These are phyloP conservation scores for Micromonas commoda DNA, from an alignment of 139 green algal species.

Conservation along the genomic window DNA sequence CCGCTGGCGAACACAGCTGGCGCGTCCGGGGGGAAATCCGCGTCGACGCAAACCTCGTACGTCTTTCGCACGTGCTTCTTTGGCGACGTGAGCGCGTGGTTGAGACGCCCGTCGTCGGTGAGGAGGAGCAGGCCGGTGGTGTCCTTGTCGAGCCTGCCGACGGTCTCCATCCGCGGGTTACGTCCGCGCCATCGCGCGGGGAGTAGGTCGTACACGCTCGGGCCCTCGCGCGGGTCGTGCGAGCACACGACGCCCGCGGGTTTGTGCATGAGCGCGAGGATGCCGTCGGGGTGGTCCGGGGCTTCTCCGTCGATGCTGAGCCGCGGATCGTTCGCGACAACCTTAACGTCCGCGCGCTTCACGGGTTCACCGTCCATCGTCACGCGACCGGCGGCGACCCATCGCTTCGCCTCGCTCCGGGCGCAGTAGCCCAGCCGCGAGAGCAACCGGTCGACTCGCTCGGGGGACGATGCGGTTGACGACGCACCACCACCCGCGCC, in stretches of 20 bases:
- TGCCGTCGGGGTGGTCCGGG: background rate
- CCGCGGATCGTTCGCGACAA: background rate
- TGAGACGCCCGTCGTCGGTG: conserved; percentile 49
- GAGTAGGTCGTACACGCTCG: conserved; percentile 9
- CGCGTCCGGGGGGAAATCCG: background rate
- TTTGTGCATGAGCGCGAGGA: conserved; percentile 15
- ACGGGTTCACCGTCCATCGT: background rate
- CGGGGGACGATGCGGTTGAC: background rate
- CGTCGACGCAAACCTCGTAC: background rate
- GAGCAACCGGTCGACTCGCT: background rate
- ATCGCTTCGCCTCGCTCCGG: background rate
- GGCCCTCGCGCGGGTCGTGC: background rate
- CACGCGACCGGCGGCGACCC: background rate
- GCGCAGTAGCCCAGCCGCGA: conserved; percentile 1
- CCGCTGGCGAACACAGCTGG: background rate
- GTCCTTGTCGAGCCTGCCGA: conserved; percentile 61
- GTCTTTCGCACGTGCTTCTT: conserved; percentile 7
- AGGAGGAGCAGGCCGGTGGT: conserved; percentile 61
- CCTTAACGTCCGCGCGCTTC: background rate
- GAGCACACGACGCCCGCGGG: background rate
- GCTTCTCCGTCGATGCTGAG: background rate
- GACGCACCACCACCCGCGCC: too few relatives aligned
- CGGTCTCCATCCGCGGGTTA: conserved; percentile 30
- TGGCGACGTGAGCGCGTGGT: conserved; percentile 3
- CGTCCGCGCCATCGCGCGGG: background rate